Percentiles rank a stretch among this genome's conserved stretches.
phyloP scores from a whole-genome alignment of 116 monocot genomes.

The Phalaenopsis hybrid region DNA sequence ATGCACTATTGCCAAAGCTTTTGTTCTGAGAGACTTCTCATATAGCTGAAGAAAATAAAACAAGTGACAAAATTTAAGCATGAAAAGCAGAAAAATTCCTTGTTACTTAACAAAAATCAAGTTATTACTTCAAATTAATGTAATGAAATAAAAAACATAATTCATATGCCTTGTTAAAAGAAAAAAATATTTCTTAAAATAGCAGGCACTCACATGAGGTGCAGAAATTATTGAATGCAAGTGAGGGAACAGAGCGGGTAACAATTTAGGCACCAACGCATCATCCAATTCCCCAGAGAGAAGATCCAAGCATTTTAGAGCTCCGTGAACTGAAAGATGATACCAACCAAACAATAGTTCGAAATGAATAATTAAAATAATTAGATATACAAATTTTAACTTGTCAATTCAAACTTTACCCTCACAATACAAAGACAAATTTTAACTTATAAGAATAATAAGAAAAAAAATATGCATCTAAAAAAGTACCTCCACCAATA shows the following conservation, averaged over 20 bases:
- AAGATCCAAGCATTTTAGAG: constrained; percentile 75
- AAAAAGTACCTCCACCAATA: constrained; percentile 61
- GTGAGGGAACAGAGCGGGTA: constrained; percentile 68
- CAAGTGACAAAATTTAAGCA: constrained; percentile 5
- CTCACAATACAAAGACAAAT: not conserved
- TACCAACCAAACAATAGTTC: not conserved
- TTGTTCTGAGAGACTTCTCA: constrained; percentile 68
- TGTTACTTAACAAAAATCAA: constrained; percentile 6
- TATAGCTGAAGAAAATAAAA: constrained; percentile 42
- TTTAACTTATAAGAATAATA: not conserved
- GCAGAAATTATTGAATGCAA: constrained; percentile 71
- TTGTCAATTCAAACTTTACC: not conserved
- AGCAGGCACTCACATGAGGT: constrained; percentile 55
- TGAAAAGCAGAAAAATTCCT: not conserved
- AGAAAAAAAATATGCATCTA: not conserved
- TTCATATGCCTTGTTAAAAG: not conserved
- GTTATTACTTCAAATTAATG: not conserved
- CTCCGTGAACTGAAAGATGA: constrained; percentile 65
- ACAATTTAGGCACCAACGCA: constrained; percentile 61
- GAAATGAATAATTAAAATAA: not conserved
- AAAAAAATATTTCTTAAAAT: not conserved
- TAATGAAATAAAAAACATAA: not conserved
- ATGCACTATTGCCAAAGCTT: constrained; percentile 87
- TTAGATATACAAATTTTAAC: not conserved
- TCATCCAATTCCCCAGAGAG: constrained; percentile 94